Evolutionary conservation across 345 rosid genomes (phyloP).

Genomic region (Syzygium jambos): DNA sequence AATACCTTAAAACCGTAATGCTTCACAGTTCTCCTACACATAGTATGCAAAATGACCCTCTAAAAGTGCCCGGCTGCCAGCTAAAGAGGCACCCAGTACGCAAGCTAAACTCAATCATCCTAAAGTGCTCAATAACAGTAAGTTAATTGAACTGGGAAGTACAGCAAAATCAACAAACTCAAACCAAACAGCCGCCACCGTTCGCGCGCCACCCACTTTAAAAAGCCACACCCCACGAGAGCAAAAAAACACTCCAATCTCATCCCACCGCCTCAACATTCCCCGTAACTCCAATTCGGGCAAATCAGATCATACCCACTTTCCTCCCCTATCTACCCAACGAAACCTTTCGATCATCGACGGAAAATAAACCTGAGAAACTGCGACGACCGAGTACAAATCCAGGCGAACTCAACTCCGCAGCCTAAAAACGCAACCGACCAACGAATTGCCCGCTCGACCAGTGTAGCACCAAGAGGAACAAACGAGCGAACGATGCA

Average conservation of each 20-base stretch:
- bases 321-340: background rate
- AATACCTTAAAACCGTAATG: no score
- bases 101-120: no score
- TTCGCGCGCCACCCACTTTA: background rate
- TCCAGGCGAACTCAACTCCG: background rate
- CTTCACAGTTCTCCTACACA: no score
- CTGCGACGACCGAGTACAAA: background rate
- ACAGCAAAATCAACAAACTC: background rate
- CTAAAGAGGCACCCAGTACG: no score
- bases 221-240: background rate
- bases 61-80: no score
- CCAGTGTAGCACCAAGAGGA: background rate
- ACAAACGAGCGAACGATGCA: background rate
- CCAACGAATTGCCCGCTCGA: background rate
- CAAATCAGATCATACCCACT: background rate
- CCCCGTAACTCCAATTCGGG: background rate
- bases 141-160: background rate
- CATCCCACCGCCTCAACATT: background rate
- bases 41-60: no score
- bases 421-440: background rate
- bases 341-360: background rate
- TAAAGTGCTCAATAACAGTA: background rate
- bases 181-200: accelerated
- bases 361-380: background rate
- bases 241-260: background rate